Evolutionary conservation across 495 filamentous ascomycete genomes (phyloP).

Genomic region (Xylaria castorea): DNA sequence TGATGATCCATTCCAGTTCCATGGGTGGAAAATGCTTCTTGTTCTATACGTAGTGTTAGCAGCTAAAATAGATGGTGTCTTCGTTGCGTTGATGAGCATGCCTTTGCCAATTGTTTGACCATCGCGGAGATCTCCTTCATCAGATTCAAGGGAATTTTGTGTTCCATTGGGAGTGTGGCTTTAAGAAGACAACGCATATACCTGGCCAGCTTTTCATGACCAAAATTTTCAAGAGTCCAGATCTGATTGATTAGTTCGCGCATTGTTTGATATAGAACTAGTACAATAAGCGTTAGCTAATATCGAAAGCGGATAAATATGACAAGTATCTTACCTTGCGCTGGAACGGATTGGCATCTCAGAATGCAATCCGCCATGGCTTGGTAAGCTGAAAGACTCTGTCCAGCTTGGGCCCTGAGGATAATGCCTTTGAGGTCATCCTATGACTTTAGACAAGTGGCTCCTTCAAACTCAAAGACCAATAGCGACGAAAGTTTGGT

Average conservation of each 20-base stretch:
- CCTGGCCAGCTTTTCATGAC: constrained; percentile 64
- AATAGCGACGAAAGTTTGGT: constrained; percentile 68
- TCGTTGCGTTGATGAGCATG: constrained; percentile 32
- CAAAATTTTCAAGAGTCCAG: constrained; percentile 59
- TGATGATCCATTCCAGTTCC: constrained; percentile 81
- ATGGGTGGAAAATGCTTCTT: constrained; percentile 64
- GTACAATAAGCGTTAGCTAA: constrained; percentile 24
- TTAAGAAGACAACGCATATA: constrained; percentile 78
- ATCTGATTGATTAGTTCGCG: constrained; percentile 69
- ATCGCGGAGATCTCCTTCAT: constrained; percentile 62
- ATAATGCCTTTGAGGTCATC: constrained; percentile 67
- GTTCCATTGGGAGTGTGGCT: constrained; percentile 59
- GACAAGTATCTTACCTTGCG: constrained; percentile 45
- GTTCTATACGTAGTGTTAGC: constrained; percentile 42
- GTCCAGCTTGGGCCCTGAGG: constrained; percentile 54
- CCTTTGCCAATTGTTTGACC: constrained; percentile 51
- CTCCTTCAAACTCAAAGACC: constrained; percentile 79
- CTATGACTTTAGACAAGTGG: constrained; percentile 70
- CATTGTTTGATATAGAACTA: constrained; percentile 57
- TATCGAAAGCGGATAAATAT: background rate
- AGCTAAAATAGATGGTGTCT: background rate
- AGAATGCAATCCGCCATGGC: constrained; percentile 68
- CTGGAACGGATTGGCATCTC: constrained; percentile 57
- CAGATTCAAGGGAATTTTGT: constrained; percentile 57
- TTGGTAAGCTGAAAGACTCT: constrained; percentile 49